A percentile compares a stretch with the other conserved stretches of the same genome.
Conservation (phyloP, 2,329 filamentous ascomycete genomes). For the Furcasterigmium furcatum region DNA sequence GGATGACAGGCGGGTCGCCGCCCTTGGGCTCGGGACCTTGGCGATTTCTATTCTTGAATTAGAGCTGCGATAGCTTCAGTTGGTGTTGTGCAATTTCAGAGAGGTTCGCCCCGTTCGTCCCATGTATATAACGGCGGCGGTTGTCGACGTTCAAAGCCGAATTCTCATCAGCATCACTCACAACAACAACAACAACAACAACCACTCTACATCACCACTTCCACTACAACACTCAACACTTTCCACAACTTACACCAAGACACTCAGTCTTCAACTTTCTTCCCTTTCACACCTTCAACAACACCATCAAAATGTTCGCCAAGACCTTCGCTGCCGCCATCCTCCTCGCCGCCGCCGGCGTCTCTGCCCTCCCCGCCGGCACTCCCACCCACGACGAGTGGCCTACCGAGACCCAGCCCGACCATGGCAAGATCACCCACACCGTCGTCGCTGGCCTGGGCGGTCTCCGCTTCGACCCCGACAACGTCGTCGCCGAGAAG, state of each 20-base stretch:
- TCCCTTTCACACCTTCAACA: background rate
- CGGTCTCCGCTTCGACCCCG: slow-evolving; percentile 46
- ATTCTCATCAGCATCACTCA: background rate
- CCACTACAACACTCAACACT: background rate
- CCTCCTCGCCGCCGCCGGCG: slow-evolving; percentile 17
- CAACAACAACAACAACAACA: background rate
- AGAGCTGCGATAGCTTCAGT: background rate
- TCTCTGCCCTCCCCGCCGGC: slow-evolving; percentile 24
- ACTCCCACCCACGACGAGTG: slow-evolving; percentile 20
- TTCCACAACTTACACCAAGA: no score
- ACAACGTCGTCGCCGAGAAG: slow-evolving; percentile 41
- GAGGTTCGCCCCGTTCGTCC: no score
- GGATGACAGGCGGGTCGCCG: background rate
- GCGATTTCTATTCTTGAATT: background rate
- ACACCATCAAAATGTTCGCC: slow-evolving; percentile 24
- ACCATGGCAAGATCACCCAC: slow-evolving; percentile 30
- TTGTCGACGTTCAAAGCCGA: background rate
- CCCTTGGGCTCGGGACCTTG: background rate
- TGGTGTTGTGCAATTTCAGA: background rate
- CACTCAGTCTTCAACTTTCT: background rate
- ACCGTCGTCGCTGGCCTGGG: slow-evolving; percentile 40
- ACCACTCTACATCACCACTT: background rate
- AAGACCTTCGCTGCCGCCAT: slow-evolving; percentile 22
- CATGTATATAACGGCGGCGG: background rate
- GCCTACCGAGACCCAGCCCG: slow-evolving; percentile 2